phyloP scores from a whole-genome alignment of 2,329 filamentous ascomycete genomes.

The Epicoccum nigrum region DNA sequence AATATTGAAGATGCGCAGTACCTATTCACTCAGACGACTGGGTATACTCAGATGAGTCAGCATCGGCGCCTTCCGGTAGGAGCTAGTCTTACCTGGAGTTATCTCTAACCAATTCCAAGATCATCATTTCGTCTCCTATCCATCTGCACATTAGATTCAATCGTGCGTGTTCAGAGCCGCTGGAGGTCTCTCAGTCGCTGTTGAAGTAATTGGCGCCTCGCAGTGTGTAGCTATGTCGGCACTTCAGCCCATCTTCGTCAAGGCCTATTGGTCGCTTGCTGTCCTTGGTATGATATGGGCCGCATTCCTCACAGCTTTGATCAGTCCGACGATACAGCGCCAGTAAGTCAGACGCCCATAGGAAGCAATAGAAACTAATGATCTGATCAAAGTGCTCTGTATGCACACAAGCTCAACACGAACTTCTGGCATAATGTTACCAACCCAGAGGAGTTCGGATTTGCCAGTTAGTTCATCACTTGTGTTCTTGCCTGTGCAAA shows the following conservation, averaged over 20 bases:
- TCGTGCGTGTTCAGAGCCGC: background rate
- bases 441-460: slow-evolving; percentile 81
- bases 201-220: background rate
- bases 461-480: slow-evolving; percentile 66
- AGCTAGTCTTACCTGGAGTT: slow-evolving; percentile 14
- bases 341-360: slow-evolving; percentile 63
- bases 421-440: slow-evolving; percentile 74
- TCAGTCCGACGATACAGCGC: slow-evolving; percentile 75
- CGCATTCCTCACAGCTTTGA: slow-evolving; percentile 67
- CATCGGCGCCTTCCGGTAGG: slow-evolving; percentile 15
- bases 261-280: slow-evolving; percentile 48
- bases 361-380: background rate
- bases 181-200: background rate
- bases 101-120: slow-evolving; percentile 12
- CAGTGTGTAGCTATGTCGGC: slow-evolving; percentile 28
- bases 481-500: background rate
- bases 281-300: slow-evolving; percentile 69
- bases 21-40: no score
- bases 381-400: slow-evolving; percentile 70
- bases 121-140: slow-evolving; percentile 7
- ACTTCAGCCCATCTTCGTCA: slow-evolving; percentile 39
- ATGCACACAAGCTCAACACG: slow-evolving; percentile 80
- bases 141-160: slow-evolving; percentile 1
- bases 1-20: background rate
- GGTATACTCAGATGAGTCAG: background rate